Percentiles rank a stretch among this genome's conserved stretches.
Evolutionary conservation across 2,329 filamentous ascomycete genomes (phyloP).

Genomic region (Dryadomyces quercus-mongolicae): DNA sequence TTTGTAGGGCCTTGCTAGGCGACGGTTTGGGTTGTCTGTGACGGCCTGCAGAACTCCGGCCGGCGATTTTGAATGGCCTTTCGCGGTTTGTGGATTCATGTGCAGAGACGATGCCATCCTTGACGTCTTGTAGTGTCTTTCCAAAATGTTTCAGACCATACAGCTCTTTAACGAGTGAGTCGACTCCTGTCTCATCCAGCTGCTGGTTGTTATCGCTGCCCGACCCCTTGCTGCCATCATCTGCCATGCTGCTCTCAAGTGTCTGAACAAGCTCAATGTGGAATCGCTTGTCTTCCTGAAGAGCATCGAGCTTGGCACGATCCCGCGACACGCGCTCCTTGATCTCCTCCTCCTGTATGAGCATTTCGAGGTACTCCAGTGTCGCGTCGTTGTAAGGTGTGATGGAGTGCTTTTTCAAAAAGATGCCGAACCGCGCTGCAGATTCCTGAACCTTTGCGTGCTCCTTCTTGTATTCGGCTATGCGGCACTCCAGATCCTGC

Average conservation of each 20-base stretch:
- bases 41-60: no score
- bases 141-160: slow-evolving; percentile 5
- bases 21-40: not conserved
- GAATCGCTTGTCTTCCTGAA: slow-evolving; percentile 12
- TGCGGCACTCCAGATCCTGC: slow-evolving; percentile 11
- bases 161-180: not conserved
- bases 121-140: slow-evolving; percentile 1
- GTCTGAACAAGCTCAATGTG: slow-evolving; percentile 14
- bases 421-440: slow-evolving; percentile 23
- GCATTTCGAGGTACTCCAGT: slow-evolving; percentile 23
- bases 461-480: slow-evolving; percentile 20
- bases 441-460: slow-evolving; percentile 21
- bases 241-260: slow-evolving; percentile 7
- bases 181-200: slow-evolving; percentile 2
- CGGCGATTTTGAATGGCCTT: slow-evolving; percentile 3
- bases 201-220: not conserved
- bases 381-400: slow-evolving; percentile 27
- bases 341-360: slow-evolving; percentile 24
- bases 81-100: slow-evolving; percentile 5
- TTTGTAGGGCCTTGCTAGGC: no score
- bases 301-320: slow-evolving; percentile 12
- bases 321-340: slow-evolving; percentile 19
- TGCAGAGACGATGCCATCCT: not conserved
- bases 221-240: not conserved
- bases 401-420: slow-evolving; percentile 25